Percentiles rank a stretch among this genome's conserved stretches.
Evolutionary conservation across 1,284 basidiomycete genomes (phyloP).

Genomic region (Melampsora occidentalis): DNA sequence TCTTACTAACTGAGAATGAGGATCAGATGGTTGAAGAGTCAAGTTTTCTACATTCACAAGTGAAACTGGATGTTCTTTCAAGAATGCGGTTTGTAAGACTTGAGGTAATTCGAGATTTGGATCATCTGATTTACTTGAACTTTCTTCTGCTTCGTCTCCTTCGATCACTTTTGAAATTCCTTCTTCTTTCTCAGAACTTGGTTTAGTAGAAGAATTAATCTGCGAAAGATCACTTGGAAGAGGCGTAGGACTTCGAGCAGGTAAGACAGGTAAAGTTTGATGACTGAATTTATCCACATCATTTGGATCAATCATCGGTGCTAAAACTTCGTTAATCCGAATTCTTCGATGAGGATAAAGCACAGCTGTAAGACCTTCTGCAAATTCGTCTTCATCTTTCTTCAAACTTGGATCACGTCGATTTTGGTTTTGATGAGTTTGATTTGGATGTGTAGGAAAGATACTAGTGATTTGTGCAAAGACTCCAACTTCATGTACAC

Average conservation of each 20-base stretch:
- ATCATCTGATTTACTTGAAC: slow-evolving; percentile 14
- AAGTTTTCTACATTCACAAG: slow-evolving; percentile 88
- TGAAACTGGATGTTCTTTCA: slow-evolving; percentile 83
- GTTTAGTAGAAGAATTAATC: background rate
- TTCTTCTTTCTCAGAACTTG: slow-evolving; percentile 10
- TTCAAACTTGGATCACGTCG: slow-evolving; percentile 62
- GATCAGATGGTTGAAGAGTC: slow-evolving; percentile 73
- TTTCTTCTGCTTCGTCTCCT: slow-evolving; percentile 15
- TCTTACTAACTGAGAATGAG: slow-evolving; percentile 88
- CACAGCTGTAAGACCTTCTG: slow-evolving; percentile 88
- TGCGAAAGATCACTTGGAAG: slow-evolving; percentile 12
- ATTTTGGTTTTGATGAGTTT: slow-evolving; percentile 54
- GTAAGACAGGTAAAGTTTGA: slow-evolving; percentile 44
- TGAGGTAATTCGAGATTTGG: slow-evolving; percentile 52
- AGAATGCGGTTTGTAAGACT: slow-evolving; percentile 79
- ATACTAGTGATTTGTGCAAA: slow-evolving; percentile 97
- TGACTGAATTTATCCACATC: slow-evolving; percentile 38
- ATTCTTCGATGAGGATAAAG: slow-evolving; percentile 93
- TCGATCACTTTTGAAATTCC: background rate
- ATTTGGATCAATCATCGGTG: slow-evolving; percentile 47
- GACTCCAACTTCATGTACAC: slow-evolving; percentile 90
- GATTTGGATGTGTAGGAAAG: slow-evolving; percentile 64
- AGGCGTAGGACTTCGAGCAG: slow-evolving; percentile 11
- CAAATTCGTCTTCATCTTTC: slow-evolving; percentile 56
- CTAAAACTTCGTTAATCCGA: slow-evolving; percentile 74